phyloP scores from a whole-genome alignment of 2,329 filamentous ascomycete species.

The Biscogniauxia mediterranea region DNA sequence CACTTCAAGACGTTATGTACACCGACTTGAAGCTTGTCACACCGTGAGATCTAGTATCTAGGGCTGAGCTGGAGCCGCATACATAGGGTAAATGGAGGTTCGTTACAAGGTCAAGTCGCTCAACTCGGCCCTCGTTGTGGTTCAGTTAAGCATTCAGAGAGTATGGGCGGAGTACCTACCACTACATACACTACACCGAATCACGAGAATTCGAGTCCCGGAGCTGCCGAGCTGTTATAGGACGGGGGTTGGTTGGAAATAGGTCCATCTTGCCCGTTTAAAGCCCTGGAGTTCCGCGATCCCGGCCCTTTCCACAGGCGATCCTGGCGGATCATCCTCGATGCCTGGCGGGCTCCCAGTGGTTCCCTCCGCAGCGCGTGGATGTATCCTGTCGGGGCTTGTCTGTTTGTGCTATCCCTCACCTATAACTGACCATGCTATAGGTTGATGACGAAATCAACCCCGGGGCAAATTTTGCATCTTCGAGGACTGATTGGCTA shows the following conservation, averaged over 20 bases:
- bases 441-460: conserved; percentile 3
- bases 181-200: no score
- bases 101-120: no score
- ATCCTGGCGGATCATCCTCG: not conserved
- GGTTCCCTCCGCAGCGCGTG: not conserved
- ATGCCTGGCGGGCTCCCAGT: not conserved
- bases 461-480: not conserved
- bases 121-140: no score
- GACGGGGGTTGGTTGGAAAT: not conserved
- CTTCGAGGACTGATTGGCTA: no score
- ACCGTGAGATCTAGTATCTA: no score
- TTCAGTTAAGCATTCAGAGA: no score
- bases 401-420: not conserved
- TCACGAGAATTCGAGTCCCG: not conserved
- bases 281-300: not conserved
- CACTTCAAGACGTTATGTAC: no score
- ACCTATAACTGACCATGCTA: not conserved
- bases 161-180: no score
- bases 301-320: not conserved
- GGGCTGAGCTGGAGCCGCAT: no score
- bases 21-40: no score
- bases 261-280: not conserved
- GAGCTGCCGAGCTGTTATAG: not conserved
- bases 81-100: no score
- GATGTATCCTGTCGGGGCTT: not conserved